Base-by-base conservation (phyloP, 305 asterid species). In the Stenogyne calaminthoides region DNA sequence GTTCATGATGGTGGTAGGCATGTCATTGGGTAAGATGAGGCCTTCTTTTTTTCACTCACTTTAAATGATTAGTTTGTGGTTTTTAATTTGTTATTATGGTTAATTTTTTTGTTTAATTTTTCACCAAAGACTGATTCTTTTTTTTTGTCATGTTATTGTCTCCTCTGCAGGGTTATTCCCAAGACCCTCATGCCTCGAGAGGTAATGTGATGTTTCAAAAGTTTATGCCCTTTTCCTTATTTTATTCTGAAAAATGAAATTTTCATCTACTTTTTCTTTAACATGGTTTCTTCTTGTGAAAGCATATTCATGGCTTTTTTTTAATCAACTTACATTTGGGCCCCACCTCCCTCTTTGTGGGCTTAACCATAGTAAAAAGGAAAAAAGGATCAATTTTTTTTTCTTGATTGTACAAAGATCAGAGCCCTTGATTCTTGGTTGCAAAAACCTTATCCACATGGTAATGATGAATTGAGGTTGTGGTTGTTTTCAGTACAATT, bases 131-230 rank as follows among this genome's bases (percentile, higher is more conserved):
- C 85, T 81, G 73, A 74, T 73, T 57, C 9, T n/a, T n/a, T n/a
- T 34, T 47, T 68, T 77, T 88, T 90, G 96, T 88, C 95, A 77
- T 93, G 82, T 91, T 89, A 78, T 81, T 87, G 91, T 93, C 86
- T 80, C 74, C 76, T 73, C 76, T 85, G 85, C 95, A 93, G 98
- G 81, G 98, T 93, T 70, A 93, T 93, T 93, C 98, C 98, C 96
- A 93, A 93, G 96, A 89, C 98, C 59, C 98, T 93, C 90, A 93
- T 93, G 98, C 98, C 98, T 77, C 85, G 88, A 91, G 98, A 89
- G 98, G 98, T 93, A 32, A 87, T 85, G 91, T 54, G 16, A 25
- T 49, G 55, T 46, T 85, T 81, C 81, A 84, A 85, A 84, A 86
- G 84, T 74, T 67, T 78, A 47, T 3, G 9, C 76, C 77, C 88